Percentiles rank a stretch among this genome's conserved stretches.
phyloP scores from a whole-genome alignment of 176 grass and related monocot genomes.

The Oryza brachyantha region DNA sequence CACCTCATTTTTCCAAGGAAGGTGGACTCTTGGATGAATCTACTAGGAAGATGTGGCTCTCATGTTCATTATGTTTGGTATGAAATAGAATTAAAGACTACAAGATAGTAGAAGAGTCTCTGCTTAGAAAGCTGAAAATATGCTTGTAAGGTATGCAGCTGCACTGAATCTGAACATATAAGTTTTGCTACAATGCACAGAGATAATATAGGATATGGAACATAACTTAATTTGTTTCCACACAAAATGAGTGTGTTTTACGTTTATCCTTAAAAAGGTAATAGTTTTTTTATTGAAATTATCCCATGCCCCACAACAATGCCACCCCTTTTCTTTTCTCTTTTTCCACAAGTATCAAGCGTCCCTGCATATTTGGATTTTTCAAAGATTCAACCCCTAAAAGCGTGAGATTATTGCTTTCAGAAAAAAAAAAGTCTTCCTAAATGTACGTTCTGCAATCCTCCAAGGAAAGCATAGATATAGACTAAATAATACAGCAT shows the following conservation, averaged over 20 bases:
- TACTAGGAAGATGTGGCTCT: background rate
- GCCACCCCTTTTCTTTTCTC: background rate
- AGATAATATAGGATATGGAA: background rate
- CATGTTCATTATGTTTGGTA: background rate
- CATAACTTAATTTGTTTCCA: background rate
- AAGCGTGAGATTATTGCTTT: background rate
- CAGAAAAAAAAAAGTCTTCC: background rate
- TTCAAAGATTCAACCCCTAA: background rate
- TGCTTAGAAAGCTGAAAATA: background rate
- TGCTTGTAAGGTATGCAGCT: background rate
- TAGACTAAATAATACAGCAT: background rate
- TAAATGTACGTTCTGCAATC: background rate
- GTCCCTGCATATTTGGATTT: background rate
- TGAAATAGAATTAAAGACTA: background rate
- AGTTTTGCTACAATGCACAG: background rate
- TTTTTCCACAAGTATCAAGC: background rate
- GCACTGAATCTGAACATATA: background rate
- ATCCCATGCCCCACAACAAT: background rate
- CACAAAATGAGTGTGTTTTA: background rate
- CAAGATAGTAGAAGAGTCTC: background rate
- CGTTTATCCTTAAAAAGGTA: background rate
- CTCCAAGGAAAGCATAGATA: background rate
- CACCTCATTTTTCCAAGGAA: background rate
- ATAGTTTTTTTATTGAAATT: background rate
- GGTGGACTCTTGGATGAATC: background rate